A percentile compares a stretch with the other conserved stretches of the same genome.
phyloP scores from a whole-genome alignment of 805 yeast genomes.

The Metschnikowia aberdeeniae region DNA sequence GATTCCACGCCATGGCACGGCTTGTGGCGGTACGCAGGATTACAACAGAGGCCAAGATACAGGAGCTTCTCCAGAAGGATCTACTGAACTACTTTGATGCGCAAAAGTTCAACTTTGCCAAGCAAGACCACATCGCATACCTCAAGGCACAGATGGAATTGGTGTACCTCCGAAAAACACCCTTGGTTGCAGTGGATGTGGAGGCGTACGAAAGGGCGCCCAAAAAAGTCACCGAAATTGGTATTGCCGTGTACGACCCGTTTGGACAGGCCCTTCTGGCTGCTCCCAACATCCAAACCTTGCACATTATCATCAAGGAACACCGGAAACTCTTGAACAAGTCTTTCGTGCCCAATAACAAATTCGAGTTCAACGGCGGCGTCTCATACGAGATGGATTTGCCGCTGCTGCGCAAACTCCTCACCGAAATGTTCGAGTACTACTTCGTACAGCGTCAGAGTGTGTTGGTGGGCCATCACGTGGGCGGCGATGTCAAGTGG shows the following conservation, averaged over 20 bases:
- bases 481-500: slow-evolving; percentile 18
- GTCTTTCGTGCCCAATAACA: slow-evolving; percentile 22
- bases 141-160: slow-evolving; percentile 17
- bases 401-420: slow-evolving; percentile 10
- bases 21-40: neutral
- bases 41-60: neutral
- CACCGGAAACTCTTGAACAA: slow-evolving; percentile 16
- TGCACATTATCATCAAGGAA: slow-evolving; percentile 22
- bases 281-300: slow-evolving; percentile 17
- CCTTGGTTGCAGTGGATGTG: slow-evolving; percentile 25
- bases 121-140: slow-evolving; percentile 6
- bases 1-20: neutral
- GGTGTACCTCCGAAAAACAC: slow-evolving; percentile 20
- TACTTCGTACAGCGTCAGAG: slow-evolving; percentile 17
- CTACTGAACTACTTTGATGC: slow-evolving; percentile 11
- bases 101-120: slow-evolving; percentile 9
- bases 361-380: slow-evolving; percentile 21
- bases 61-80: neutral
- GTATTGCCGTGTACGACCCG: slow-evolving; percentile 24
- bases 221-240: slow-evolving; percentile 22
- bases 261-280: slow-evolving; percentile 12
- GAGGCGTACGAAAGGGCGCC: slow-evolving; percentile 23
- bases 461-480: slow-evolving; percentile 19
- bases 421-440: slow-evolving; percentile 13
- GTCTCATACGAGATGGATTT: slow-evolving; percentile 15